phyloP scores from a whole-genome alignment of 345 rosid genomes.

The Acer yangbiense region DNA sequence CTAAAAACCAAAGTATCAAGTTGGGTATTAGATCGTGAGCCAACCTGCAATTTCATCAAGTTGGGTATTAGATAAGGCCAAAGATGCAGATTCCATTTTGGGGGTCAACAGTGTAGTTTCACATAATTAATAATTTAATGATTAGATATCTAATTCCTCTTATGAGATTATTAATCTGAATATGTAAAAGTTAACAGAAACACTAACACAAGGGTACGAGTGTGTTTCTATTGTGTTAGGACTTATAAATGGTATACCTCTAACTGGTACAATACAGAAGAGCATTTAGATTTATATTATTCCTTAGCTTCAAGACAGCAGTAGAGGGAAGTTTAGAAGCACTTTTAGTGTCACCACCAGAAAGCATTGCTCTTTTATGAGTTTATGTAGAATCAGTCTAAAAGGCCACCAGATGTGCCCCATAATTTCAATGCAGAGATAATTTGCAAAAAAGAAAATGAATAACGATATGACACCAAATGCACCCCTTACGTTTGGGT shows the following conservation, averaged over 20 bases:
- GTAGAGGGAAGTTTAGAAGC: not conserved
- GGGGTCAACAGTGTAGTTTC: not conserved
- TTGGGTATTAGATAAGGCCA: not conserved
- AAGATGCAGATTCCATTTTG: not conserved
- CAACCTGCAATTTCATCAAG: not conserved
- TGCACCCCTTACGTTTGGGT: not conserved
- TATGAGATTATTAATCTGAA: not conserved
- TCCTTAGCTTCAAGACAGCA: slow-evolving; percentile 3
- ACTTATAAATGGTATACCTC: not conserved
- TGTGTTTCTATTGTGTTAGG: not conserved
- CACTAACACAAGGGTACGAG: not conserved
- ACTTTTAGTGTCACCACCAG: not conserved
- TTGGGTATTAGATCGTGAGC: not conserved
- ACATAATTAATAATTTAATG: not conserved
- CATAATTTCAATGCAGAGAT: not conserved
- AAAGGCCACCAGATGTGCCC: not conserved
- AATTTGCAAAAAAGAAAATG: not conserved
- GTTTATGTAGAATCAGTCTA: not conserved
- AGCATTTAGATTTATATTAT: not conserved
- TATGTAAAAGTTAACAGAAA: not conserved
- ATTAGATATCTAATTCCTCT: not conserved
- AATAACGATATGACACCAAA: not conserved
- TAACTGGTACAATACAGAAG: not conserved
- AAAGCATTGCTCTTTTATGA: not conserved
- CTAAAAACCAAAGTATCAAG: not conserved